phyloP scores from a whole-genome alignment of 2,329 filamentous ascomycete genomes.

The Chaetomium globosum region DNA sequence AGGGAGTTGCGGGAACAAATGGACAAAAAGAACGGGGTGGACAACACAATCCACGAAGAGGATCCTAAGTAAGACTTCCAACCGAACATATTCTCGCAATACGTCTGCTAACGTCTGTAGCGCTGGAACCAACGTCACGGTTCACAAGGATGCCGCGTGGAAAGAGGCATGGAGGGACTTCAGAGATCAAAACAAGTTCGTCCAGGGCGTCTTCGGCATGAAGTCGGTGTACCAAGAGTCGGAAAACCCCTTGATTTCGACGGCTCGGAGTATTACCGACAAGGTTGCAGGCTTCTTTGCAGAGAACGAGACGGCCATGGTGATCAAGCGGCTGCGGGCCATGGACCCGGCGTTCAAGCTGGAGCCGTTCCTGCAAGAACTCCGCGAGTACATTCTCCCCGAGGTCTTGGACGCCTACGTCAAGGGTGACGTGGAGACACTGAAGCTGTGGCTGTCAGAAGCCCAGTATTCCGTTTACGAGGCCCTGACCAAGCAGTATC shows the following conservation, averaged over 20 bases:
- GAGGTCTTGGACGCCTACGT: constrained; percentile 98
- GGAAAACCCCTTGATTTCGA: constrained; percentile 92
- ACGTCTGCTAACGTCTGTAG: constrained; percentile 50
- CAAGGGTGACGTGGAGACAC: constrained; percentile 86
- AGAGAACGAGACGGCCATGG: constrained; percentile 95
- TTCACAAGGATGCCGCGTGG: constrained; percentile 97
- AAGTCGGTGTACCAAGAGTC: constrained; percentile 92
- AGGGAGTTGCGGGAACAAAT: constrained; percentile 74
- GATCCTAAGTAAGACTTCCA: constrained; percentile 74
- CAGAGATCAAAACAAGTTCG: constrained; percentile 82
- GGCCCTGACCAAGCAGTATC: constrained; percentile 95
- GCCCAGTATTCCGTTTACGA: constrained; percentile 97
- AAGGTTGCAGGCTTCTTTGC: constrained; percentile 93
- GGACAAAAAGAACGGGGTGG: constrained; percentile 53
- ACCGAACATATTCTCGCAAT: neutral
- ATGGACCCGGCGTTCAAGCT: constrained; percentile 96
- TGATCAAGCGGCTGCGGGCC: constrained; percentile 95
- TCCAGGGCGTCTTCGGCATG: constrained; percentile 84
- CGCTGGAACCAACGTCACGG: constrained; percentile 87
- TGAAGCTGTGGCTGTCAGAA: constrained; percentile 94
- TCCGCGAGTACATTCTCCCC: constrained; percentile 96
- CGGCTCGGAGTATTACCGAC: constrained; percentile 91
- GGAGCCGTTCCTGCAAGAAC: constrained; percentile 90
- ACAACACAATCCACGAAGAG: constrained; percentile 69
- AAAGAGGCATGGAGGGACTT: constrained; percentile 98